Conservation (phyloP, 1,284 basidiomycete genomes). For the Trametes sp. region DNA sequence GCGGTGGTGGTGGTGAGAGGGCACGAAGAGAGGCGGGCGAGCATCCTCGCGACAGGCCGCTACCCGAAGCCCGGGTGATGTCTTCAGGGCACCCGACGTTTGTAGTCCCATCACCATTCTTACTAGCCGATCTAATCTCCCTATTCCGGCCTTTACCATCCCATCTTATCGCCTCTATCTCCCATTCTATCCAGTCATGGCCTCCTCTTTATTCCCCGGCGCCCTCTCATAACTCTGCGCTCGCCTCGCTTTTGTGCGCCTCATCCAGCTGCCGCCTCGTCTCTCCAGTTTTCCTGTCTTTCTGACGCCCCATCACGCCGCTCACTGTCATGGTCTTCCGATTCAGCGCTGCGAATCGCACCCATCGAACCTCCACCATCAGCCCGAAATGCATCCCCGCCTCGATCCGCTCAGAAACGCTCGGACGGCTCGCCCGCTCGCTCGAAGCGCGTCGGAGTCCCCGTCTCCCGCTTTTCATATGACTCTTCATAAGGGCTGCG, state of each 20-base stretch:
- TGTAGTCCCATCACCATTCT: conserved; percentile 9
- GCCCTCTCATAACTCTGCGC: not conserved
- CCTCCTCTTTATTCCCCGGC: conserved; percentile 23
- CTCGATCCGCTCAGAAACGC: not conserved
- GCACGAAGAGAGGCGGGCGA: not conserved
- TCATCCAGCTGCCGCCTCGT: not conserved
- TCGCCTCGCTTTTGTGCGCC: not conserved
- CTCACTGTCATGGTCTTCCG: not conserved
- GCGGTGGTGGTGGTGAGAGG: conserved; percentile 2
- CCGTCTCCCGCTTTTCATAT: no score
- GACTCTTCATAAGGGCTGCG: not conserved
- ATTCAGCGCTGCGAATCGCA: not conserved
- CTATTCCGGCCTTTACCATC: conserved; percentile 4
- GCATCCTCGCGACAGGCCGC: not conserved
- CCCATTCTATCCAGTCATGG: conserved; percentile 11
- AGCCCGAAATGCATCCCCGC: not conserved
- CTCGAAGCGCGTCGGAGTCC: not conserved
- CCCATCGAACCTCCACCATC: not conserved
- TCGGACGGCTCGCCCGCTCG: not conserved
- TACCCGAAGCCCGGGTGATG: conserved; percentile 22
- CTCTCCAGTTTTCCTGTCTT: not conserved
- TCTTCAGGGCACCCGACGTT: no score
- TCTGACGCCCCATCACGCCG: not conserved
- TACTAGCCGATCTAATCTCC: conserved; percentile 21
- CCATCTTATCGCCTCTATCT: conserved; percentile 14